Evolutionary conservation across 202 grass and related monocot genomes (phyloP), one percentile per base, ranked within the genome.

Genomic region (Carex sylvatica): DNA sequence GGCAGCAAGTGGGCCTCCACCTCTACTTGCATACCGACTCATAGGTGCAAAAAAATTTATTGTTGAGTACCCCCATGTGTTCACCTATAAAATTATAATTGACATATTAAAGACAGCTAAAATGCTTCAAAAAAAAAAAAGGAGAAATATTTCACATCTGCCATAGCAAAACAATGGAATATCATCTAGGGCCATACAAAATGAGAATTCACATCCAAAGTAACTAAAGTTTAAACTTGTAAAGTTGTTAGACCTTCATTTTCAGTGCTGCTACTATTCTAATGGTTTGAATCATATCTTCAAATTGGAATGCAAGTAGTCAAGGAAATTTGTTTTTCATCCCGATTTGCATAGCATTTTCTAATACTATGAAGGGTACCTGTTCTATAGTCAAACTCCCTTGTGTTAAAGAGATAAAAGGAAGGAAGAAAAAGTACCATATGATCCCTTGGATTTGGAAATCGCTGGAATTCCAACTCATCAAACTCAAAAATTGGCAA

Each of bases 11-110:
- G 96, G 91, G 72, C 96, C 96, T 90, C 92, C 91, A 85, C 92
- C 89, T 22, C 89, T 69, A 89, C 96, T 96, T 78, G 96, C 96
- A 93, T 99, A 99, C 68, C 93, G 96, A 79, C 88, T 93, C 96
- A 99, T 99, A 12, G 93, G 93, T 19, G 96, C 91, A 90, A 99
- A 99, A 92, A 99, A 93, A 68, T 99, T 99, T 9, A 99, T 26
- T n/a, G 96, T 99, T 47, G 96, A 99, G 82, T 99, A 99, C 24
- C 93, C 96, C 96, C 96, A 99, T 69, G 96, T 99, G 88, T 99
- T 99, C 62, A 99, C 86, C 96, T 99, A 53, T 83, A 18, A 51
- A 81, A 81, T 87, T 18, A 76, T 61, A 61, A 84, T 88, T 79
- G 67, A 38, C 42, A 74, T 20, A 82, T 40, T 68, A 65, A 81